Conservation (phyloP, 257 asterid genomes). For the Vinca minor region DNA sequence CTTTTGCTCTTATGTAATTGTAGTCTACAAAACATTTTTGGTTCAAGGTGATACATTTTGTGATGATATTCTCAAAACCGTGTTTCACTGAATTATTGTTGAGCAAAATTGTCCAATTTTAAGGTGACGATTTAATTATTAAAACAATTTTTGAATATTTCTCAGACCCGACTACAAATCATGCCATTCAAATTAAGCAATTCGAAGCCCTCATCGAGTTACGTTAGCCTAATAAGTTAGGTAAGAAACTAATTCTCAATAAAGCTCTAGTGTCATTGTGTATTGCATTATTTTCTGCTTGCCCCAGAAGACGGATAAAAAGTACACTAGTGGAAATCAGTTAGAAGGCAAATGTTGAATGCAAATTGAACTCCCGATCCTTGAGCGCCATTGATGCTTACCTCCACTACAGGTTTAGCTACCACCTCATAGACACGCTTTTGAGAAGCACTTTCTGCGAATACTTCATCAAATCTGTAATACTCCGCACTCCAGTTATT, state of each 20-base stretch:
- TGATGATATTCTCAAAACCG: neutral
- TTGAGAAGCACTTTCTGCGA: slow-evolving; percentile 73
- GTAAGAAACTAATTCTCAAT: slow-evolving; percentile 1
- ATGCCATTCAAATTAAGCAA: neutral
- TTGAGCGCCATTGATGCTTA: slow-evolving; percentile 13
- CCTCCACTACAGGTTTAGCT: slow-evolving; percentile 96
- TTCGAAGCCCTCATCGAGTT: neutral
- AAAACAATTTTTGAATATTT: neutral
- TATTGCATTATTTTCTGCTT: neutral
- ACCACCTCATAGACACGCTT: slow-evolving; percentile 84
- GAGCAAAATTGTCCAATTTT: neutral
- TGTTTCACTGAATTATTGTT: neutral
- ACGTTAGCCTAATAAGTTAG: no score
- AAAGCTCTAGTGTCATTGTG: neutral
- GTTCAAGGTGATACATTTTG: neutral
- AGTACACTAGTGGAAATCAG: neutral
- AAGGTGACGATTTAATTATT: neutral
- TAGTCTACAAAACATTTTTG: neutral
- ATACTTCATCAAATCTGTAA: slow-evolving; percentile 71
- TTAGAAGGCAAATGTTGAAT: neutral
- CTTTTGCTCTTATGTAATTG: neutral
- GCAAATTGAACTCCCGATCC: neutral
- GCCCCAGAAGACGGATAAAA: neutral
- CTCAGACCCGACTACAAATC: no score
- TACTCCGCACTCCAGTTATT: slow-evolving; percentile 88